These are phyloP conservation scores for Prorocentrum cordatum DNA, from an alignment of 169 alveolate genomes.

Conservation along the genomic window DNA sequence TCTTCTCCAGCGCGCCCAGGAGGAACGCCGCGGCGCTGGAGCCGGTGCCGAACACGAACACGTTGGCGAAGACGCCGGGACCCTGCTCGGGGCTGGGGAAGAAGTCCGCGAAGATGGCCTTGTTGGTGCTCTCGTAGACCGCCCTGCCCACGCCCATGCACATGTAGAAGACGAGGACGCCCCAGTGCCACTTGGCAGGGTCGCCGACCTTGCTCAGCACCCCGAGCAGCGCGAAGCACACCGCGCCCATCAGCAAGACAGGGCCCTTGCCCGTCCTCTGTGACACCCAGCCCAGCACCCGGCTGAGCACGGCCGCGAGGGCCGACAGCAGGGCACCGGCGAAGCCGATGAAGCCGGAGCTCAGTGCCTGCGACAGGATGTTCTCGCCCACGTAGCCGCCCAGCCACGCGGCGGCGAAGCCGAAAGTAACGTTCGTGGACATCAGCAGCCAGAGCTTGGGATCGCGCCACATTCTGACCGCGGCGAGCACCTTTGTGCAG, in stretches of 20 bases:
- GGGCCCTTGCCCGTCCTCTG: slow-evolving; percentile 49
- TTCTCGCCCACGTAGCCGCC: not conserved
- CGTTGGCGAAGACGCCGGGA: slow-evolving; percentile 60
- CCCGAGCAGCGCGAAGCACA: slow-evolving; percentile 1
- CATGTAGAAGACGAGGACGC: slow-evolving; percentile 38
- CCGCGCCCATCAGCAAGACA: slow-evolving; percentile 13
- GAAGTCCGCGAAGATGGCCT: slow-evolving; percentile 55
- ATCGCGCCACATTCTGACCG: no score
- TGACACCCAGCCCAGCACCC: not conserved
- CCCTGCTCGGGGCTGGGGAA: slow-evolving; percentile 35
- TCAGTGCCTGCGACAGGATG: slow-evolving; percentile 1
- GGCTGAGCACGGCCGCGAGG: slow-evolving; percentile 13
- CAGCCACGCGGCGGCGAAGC: no score
- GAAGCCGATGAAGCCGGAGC: slow-evolving; percentile 29
- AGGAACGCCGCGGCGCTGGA: slow-evolving; percentile 34
- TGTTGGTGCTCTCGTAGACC: slow-evolving; percentile 54
- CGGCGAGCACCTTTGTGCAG: no score
- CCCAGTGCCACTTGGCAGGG: slow-evolving; percentile 43
- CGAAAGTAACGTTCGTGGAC: no score
- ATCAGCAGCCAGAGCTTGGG: no score
- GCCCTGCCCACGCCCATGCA: slow-evolving; percentile 45
- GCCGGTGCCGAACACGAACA: slow-evolving; percentile 41
- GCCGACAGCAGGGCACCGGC: slow-evolving; percentile 51
- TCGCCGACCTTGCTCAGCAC: slow-evolving; percentile 48
- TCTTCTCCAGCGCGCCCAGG: no score